Evolutionary conservation across 2,329 filamentous ascomycete genomes (phyloP).

Genomic region (Colletotrichum sp.): DNA sequence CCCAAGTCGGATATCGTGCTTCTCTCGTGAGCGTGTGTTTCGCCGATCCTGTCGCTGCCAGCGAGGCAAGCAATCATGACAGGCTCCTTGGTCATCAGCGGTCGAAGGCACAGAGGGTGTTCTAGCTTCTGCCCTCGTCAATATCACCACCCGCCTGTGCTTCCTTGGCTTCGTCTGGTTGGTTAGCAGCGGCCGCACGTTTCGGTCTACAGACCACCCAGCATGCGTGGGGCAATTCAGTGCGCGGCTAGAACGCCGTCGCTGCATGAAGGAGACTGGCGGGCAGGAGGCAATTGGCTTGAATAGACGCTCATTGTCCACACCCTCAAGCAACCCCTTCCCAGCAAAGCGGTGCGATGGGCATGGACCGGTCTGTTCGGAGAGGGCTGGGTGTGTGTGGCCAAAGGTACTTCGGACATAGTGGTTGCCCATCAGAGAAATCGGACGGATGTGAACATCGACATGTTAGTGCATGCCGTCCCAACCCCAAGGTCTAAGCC

Average conservation of each 20-base stretch:
- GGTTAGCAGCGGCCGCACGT: background rate
- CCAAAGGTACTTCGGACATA: background rate
- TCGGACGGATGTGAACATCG: background rate
- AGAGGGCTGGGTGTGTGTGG: background rate
- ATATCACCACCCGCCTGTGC: background rate
- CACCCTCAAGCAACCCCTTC: background rate
- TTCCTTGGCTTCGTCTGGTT: background rate
- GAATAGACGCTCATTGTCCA: background rate
- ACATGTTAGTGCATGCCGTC: background rate
- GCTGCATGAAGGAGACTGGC: background rate
- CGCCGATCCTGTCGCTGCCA: background rate
- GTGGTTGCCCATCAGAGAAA: background rate
- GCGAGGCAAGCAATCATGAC: background rate
- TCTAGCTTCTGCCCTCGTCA: background rate
- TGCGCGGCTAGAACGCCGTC: background rate
- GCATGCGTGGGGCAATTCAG: background rate
- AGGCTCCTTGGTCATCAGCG: background rate
- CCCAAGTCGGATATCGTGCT: background rate
- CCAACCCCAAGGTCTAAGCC: slow-evolving; percentile 11
- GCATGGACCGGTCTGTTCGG: background rate
- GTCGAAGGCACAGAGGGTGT: background rate
- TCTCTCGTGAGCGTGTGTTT: background rate
- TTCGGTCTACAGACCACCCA: background rate
- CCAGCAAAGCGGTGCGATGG: background rate
- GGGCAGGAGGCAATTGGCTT: background rate